Percentiles rank a stretch among this genome's conserved stretches.
These are phyloP conservation scores for Talaromyces sp. DNA, from an alignment of 2,329 filamentous ascomycete genomes.

Conservation along the genomic window DNA sequence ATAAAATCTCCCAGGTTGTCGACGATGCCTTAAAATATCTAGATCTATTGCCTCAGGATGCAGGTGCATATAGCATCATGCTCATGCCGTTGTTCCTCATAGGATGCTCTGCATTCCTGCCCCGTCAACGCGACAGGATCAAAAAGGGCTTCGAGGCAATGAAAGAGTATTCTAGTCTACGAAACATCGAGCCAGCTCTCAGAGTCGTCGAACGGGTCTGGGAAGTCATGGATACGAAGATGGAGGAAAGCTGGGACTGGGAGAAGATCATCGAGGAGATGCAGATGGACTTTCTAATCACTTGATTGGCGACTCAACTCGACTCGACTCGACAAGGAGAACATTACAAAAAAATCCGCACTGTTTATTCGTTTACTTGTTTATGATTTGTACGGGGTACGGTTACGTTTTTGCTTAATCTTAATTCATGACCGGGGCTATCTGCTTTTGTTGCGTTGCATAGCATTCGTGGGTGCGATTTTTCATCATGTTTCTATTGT, in stretches of 20 bases:
- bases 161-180: conserved; percentile 55
- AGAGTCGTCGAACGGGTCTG: conserved; percentile 57
- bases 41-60: conserved; percentile 52
- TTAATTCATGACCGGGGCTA: neutral
- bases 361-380: conserved; percentile 44
- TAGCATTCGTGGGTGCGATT: conserved; percentile 11
- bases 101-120: conserved; percentile 58
- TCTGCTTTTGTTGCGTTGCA: conserved; percentile 14
- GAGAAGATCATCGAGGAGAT: conserved; percentile 58
- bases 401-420: neutral
- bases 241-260: conserved; percentile 61
- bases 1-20: conserved; percentile 56
- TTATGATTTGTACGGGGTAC: conserved; percentile 40
- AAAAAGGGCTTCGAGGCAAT: conserved; percentile 53
- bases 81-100: conserved; percentile 61
- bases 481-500: conserved; percentile 4
- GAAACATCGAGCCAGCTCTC: conserved; percentile 57
- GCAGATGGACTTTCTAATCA: conserved; percentile 61
- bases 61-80: conserved; percentile 57
- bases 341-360: neutral
- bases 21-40: conserved; percentile 58
- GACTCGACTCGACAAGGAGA: neutral
- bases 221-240: conserved; percentile 57
- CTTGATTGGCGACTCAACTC: conserved; percentile 36
- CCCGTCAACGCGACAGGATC: conserved; percentile 55